A percentile compares a stretch with the other conserved stretches of the same genome.
These are phyloP conservation scores for Carallia brachiata DNA, from an alignment of 345 rosid genomes.

Conservation along the genomic window DNA sequence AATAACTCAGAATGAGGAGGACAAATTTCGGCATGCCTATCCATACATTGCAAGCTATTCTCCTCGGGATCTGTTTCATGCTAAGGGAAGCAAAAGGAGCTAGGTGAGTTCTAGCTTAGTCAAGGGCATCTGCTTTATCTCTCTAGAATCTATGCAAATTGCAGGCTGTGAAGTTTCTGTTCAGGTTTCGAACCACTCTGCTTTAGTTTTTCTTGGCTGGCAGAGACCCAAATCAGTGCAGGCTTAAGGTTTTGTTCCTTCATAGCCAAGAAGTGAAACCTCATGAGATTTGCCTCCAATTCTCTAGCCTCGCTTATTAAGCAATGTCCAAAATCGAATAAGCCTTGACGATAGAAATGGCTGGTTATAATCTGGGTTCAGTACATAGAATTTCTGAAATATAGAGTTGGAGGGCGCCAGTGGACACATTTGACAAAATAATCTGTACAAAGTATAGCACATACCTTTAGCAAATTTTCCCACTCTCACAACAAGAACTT, in stretches of 20 bases:
- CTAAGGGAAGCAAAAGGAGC: conserved; percentile 39
- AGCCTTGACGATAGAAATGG: conserved; percentile 68
- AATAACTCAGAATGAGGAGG: conserved; percentile 45
- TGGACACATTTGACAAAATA: background rate
- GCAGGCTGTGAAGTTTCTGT: conserved; percentile 48
- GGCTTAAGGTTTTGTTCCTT: conserved; percentile 50
- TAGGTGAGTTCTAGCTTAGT: conserved; percentile 53
- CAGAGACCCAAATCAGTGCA: conserved; percentile 63
- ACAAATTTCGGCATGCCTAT: conserved; percentile 45
- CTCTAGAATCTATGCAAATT: conserved; percentile 57
- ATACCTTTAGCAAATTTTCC: conserved; percentile 84
- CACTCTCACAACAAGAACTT: conserved; percentile 90
- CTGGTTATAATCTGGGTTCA: conserved; percentile 61
- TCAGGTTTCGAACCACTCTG: conserved; percentile 51
- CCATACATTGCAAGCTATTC: conserved; percentile 47
- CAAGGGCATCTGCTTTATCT: conserved; percentile 44
- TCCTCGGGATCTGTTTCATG: conserved; percentile 45
- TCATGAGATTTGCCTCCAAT: conserved; percentile 36
- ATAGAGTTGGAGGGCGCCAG: conserved; percentile 16
- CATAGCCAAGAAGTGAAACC: conserved; percentile 53
- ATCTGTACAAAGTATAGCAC: conserved; percentile 7
- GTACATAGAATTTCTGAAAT: conserved; percentile 21
- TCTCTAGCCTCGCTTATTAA: conserved; percentile 56
- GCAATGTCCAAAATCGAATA: conserved; percentile 77
- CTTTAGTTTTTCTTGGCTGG: conserved; percentile 6